Evolutionary conservation across 2,329 filamentous ascomycete genomes (phyloP), one percentile per base, ranked within the genome.

Genomic region (Colletotrichum viniferum): DNA sequence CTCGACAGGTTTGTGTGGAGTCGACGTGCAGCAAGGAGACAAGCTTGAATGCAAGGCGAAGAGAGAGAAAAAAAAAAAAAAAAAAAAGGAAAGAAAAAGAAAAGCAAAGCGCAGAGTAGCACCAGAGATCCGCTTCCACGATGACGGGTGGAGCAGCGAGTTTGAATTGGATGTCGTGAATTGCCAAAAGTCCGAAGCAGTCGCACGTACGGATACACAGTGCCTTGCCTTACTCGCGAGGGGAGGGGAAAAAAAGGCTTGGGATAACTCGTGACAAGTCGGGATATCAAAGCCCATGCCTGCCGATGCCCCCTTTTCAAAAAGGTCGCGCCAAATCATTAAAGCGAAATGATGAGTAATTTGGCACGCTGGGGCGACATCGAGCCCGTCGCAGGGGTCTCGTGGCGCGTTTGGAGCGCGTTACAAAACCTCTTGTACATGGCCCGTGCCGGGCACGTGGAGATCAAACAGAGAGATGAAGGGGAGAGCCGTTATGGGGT

Each of bases 331-430:
- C 36, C 67, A 62, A 69, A 48, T 69, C 67, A 62, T 62, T 48
- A 62, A 69, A 69, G 24, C 67, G 67, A 69, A 69, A 69, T 69
- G 67, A 69, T 69, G 67, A 69, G 67, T 69, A 69, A 69, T 69
- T 69, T 62, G 38, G 38, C 56, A 69, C 56, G 48, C 55, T 69
- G 67, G 67, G 67, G 67, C 67, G 34, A 36, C 32, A 63, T 63
- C 34, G 32, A 43, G 13, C 24, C 21, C 32, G 18, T 16, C 24
- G 61, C 61, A 63, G 61, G 61, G 60, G 60, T 43, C 32, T 24
- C n/a, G 36, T 32, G 62, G 62, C 62, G 62, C 62, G 38, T 65
- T 48, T 62, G 36, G 28, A 38, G 62, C 62, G 62, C 62, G 38
- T 65, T 48, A 52, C 64, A 30, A 67, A 67, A 34, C 28, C 13